phyloP scores from a whole-genome alignment of 177 flowering plant species.

The Vitis hybrid region DNA sequence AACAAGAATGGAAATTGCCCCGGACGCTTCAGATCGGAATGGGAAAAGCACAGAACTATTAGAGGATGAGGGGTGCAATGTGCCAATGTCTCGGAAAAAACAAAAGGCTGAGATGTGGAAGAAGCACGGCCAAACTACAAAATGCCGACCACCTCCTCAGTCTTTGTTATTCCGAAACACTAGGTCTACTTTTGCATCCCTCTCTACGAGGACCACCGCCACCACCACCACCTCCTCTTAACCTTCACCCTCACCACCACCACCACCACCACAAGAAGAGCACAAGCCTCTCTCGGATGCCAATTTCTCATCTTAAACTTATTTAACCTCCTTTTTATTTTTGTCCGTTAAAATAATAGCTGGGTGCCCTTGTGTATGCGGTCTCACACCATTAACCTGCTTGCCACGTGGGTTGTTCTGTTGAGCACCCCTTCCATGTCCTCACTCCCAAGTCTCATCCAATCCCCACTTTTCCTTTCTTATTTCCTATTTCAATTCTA shows the following conservation, averaged over 20 bases:
- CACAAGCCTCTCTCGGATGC: slow-evolving; percentile 2
- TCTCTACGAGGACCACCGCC: not conserved
- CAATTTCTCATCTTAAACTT: slow-evolving; percentile 1
- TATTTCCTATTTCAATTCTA: too few relatives aligned
- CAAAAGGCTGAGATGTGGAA: not conserved
- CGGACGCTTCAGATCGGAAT: too few relatives aligned
- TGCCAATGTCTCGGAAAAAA: slow-evolving; percentile 10
- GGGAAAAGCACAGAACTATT: not conserved
- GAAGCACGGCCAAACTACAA: slow-evolving; percentile 1
- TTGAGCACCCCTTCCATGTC: too few relatives aligned
- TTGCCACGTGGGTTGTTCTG: too few relatives aligned
- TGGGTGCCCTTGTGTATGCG: not conserved
- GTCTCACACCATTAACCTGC: too few relatives aligned
- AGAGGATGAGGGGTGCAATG: not conserved
- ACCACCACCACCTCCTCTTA: not conserved
- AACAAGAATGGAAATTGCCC: not conserved
- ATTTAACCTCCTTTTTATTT: slow-evolving; percentile 1
- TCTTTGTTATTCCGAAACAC: slow-evolving; percentile 10
- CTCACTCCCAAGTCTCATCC: too few relatives aligned
- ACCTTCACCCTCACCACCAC: not conserved
- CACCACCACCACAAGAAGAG: too few relatives aligned
- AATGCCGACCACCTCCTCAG: slow-evolving; percentile 9
- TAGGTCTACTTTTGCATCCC: slow-evolving; percentile 4
- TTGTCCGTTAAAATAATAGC: slow-evolving; percentile 7
- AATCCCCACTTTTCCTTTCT: too few relatives aligned